Percentiles rank a stretch among this genome's conserved stretches.
phyloP scores from a whole-genome alignment of 306 rosid genomes.

The Trifolium repens region DNA sequence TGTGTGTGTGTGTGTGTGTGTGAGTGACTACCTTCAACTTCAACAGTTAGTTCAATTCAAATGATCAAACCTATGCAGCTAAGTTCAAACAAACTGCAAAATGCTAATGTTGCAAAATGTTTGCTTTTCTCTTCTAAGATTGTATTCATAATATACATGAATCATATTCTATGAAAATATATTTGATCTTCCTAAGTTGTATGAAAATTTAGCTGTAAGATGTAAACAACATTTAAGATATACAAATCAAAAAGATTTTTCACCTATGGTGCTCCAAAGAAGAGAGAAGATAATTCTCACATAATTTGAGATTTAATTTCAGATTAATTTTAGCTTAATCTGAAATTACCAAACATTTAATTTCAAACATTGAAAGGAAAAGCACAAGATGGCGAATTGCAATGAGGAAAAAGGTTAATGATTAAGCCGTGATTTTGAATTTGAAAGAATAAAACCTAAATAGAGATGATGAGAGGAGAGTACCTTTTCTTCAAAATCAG shows the following conservation, averaged over 20 bases:
- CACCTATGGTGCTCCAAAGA: too few relatives aligned
- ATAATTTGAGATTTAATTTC: too few relatives aligned
- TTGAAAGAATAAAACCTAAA: slow-evolving; percentile 14
- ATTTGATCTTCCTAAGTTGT: neutral
- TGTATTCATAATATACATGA: neutral
- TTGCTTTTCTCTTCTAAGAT: neutral
- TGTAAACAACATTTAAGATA: too few relatives aligned
- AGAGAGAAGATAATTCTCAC: too few relatives aligned
- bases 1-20: neutral
- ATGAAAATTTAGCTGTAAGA: neutral
- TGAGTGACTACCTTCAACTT: neutral
- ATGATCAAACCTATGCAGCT: slow-evolving; percentile 10
- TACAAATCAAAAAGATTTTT: too few relatives aligned
- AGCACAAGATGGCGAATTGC: neutral
- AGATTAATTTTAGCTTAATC: neutral
- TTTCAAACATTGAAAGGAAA: too few relatives aligned
- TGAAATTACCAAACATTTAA: neutral
- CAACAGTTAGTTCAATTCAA: neutral
- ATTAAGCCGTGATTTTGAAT: neutral
- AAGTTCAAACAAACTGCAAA: slow-evolving; percentile 25
- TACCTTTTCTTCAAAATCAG: slow-evolving; percentile 91
- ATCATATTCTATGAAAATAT: neutral
- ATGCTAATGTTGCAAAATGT: slow-evolving; percentile 20
- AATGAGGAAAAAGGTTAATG: neutral
- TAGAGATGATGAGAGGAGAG: neutral